Conservation (phyloP, 2,329 filamentous ascomycete genomes). For the Fusarium sp. region DNA sequence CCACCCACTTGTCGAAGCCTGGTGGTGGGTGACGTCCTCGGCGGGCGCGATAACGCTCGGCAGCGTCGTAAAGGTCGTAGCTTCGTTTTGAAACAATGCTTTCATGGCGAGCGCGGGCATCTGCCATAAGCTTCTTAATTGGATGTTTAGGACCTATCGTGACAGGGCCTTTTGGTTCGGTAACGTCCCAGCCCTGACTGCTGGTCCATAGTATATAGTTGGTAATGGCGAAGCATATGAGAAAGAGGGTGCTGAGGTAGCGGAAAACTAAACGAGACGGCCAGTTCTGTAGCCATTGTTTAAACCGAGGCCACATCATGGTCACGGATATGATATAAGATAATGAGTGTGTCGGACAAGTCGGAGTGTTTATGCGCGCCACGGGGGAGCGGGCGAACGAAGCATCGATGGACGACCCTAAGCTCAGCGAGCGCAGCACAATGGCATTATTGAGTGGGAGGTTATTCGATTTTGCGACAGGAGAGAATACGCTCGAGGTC, state of each 20-base stretch:
- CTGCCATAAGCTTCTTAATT: conserved; percentile 65
- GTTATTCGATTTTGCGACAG: conserved; percentile 25
- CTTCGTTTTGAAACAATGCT: conserved; percentile 62
- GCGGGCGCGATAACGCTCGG: conserved; percentile 68
- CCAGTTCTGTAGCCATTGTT: conserved; percentile 49
- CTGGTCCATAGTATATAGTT: conserved; percentile 54
- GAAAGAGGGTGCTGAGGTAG: conserved; percentile 46
- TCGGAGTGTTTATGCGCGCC: conserved; percentile 45
- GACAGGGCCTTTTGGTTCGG: conserved; percentile 42
- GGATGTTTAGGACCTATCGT: conserved; percentile 58
- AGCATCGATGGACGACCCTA: conserved; percentile 41
- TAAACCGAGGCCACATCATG: conserved; percentile 49
- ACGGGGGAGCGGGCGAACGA: conserved; percentile 38
- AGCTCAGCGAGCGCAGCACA: conserved; percentile 39
- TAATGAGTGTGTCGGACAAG: conserved; percentile 28
- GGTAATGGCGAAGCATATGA: conserved; percentile 47
- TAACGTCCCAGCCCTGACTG: conserved; percentile 47
- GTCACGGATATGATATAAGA: conserved; percentile 27
- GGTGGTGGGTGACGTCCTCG: conserved; percentile 74
- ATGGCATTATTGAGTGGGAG: conserved; percentile 42
- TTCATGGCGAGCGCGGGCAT: conserved; percentile 62
- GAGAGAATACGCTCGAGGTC: conserved; percentile 20
- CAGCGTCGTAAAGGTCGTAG: conserved; percentile 64
- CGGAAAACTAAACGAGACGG: conserved; percentile 51
- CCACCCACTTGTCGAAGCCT: conserved; percentile 73